These are phyloP conservation scores for Mycena vulgaris DNA, from an alignment of 768 basidiomycete genomes.

Conservation along the genomic window DNA sequence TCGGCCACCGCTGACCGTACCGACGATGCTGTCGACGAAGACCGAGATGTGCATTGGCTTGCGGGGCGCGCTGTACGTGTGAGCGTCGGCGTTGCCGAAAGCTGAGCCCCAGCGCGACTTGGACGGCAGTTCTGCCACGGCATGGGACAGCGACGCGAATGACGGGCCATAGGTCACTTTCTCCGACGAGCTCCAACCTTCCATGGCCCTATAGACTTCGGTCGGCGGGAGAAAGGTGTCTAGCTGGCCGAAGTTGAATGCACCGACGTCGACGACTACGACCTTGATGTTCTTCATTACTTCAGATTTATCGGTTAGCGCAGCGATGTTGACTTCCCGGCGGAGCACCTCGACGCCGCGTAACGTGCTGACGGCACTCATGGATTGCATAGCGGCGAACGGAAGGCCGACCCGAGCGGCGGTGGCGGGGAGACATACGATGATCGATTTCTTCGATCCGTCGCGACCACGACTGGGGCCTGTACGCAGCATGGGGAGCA, in stretches of 20 bases:
- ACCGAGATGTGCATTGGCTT: constrained; percentile 69
- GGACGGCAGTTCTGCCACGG: constrained; percentile 40
- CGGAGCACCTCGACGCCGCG: constrained; percentile 82
- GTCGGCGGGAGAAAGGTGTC: constrained; percentile 45
- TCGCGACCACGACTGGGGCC: constrained; percentile 71
- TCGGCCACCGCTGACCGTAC: constrained; percentile 72
- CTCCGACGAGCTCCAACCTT: constrained; percentile 83
- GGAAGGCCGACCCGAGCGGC: constrained; percentile 84
- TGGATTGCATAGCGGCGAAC: constrained; percentile 75
- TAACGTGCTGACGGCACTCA: constrained; percentile 82
- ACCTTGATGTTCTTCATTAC: constrained; percentile 78
- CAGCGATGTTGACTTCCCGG: constrained; percentile 76
- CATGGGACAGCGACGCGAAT: constrained; percentile 65
- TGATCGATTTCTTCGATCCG: constrained; percentile 70
- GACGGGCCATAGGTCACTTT: constrained; percentile 81
- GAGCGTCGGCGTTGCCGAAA: constrained; percentile 58
- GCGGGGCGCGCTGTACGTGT: constrained; percentile 60
- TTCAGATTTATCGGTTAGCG: constrained; percentile 67
- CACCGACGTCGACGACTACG: constrained; percentile 82
- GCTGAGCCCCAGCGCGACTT: constrained; percentile 49
- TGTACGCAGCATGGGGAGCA: constrained; percentile 83
- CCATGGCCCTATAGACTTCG: constrained; percentile 67
- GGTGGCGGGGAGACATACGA: constrained; percentile 83
- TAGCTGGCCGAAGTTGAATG: constrained; percentile 57
- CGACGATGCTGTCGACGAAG: constrained; percentile 73